Evolutionary conservation across 169 alveolate genomes (phyloP), one percentile per base, ranked within the genome.

Genomic region (Amoebophrya sp.): DNA sequence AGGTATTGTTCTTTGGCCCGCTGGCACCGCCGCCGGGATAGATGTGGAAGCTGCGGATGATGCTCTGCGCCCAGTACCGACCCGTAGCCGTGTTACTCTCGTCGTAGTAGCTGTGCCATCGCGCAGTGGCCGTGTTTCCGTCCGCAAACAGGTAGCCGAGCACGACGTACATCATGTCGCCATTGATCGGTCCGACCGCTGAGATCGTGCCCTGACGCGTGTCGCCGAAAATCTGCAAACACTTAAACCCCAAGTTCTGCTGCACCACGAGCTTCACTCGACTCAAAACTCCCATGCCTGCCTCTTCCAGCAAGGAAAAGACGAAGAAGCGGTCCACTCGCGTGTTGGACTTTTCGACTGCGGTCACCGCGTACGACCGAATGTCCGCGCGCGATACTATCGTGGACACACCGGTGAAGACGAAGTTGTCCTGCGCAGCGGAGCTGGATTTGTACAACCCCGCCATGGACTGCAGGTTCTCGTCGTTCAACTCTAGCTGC

Each of bases 11-110:
- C 83, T 36, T 29, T 36, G 83, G 83, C 83, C 39, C 83, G 2
- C 36, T 12, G 83, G 83, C n/a, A 6, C 83, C 83, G 83, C 83
- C 83, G 83, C 83, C 83, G 83, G 83, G 83, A 36, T 65, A 65
- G 36, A 65, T 36, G 83, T 65, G 83, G 83, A 65, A 65, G 83
- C 39, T 65, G 83, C 33, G 33, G 83, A 65, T 65, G 38, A 26
- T 18, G 38, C 2, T 1, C 83, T 65, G 83, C 36, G 83, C 83
- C 83, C 83, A 65, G 83, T 65, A 65, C 33, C 83, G 83, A 18
- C 83, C 83, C 36, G 83, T 65, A 36, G 36, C 33, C 2, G 36
- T 29, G 83, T 65, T 65, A 36, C 39, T 26, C 83, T 65, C 83
- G 83, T 65, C 83, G 83, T 65, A 65, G 83, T 65, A 65, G 36